Evolutionary conservation across 805 yeast genomes (phyloP), one percentile per base, ranked within the genome.

Genomic region (Vanderwaltozyma verrucispora): DNA sequence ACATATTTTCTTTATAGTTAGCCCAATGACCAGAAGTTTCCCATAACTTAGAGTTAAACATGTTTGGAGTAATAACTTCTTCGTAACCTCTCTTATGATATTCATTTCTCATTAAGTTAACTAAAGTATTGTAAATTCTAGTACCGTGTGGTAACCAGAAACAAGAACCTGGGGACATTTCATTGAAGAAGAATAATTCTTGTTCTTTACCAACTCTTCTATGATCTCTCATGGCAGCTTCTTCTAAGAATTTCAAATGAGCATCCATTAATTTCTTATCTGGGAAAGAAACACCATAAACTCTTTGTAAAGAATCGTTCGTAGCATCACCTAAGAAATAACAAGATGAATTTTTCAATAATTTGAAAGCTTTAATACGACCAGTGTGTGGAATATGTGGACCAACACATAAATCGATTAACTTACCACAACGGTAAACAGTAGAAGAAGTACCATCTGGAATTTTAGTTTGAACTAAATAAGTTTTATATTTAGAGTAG

Each of bases 71-170:
- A 60, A 92, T 89, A 48, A 92, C 98, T 69, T 92, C 99, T 47
- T 92, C 96, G 63, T 83, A 92, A 28, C 96, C 97, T 65, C 98
- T 81, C 65, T 75, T 77, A 58, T 81, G 78, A 67, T 92, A 92
- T 68, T 92, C 95, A 38, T 63, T 59, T 67, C 89, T 77, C 66
- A 92, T 60, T 63, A 86, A 64, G 24, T 83, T 87, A 50, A 78
- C 77, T 62, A 92, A 71, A 42, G 85, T 75, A 65, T 85, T 85
- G 74, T 92, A 92, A 59, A 92, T 92, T 68, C 97, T 82, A 34
- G 99, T 79, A 65, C 99, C 99, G 57, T 89, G 98, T 36, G 99
- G 99, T 54, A 92, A 74, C 97, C 97, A 92, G 77, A 92, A 92
- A 43, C 95, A 88, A 29, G 94, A 78, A 48, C 99, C 99, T 38